These are phyloP conservation scores for Populus hybrid DNA, from an alignment of 441 rosid species.

Conservation along the genomic window DNA sequence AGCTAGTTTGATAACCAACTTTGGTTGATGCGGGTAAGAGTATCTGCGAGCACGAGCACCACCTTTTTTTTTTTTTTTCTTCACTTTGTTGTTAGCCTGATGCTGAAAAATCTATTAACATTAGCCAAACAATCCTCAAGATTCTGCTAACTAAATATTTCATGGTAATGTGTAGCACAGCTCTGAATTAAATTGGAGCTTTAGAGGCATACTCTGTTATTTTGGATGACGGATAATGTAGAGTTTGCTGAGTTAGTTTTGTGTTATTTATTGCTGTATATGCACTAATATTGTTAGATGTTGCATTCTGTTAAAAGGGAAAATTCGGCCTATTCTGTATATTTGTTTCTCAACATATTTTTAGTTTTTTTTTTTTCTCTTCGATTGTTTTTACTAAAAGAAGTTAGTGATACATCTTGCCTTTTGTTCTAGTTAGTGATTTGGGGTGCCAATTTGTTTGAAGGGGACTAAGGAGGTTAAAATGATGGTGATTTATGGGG, in stretches of 20 bases:
- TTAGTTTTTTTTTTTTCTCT: not conserved
- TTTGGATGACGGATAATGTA: not conserved
- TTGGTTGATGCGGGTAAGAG: constrained; percentile 1
- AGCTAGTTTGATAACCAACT: not conserved
- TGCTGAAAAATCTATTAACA: not conserved
- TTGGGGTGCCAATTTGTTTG: constrained; percentile 16
- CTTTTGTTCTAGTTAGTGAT: constrained; percentile 3
- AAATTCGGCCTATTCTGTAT: not conserved
- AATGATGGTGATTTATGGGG: constrained; percentile 26
- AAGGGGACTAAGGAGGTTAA: constrained; percentile 14
- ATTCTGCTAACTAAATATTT: constrained; percentile 1
- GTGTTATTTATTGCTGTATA: not conserved
- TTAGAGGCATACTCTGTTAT: not conserved
- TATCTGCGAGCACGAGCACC: not conserved
- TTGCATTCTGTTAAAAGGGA: not conserved
- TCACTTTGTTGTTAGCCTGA: not conserved
- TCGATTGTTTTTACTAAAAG: constrained; percentile 8
- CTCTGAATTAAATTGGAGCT: not conserved
- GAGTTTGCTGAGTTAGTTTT: not conserved
- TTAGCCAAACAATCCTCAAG: not conserved
- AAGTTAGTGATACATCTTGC: constrained; percentile 13
- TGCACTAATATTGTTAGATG: not conserved
- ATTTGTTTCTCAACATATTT: not conserved
- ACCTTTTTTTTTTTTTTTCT: not conserved
- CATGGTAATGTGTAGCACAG: not conserved